Evolutionary conservation across 306 rosid species (phyloP), one percentile per base, ranked within the genome.

Genomic region (Psophocarpus tetragonolobus): DNA sequence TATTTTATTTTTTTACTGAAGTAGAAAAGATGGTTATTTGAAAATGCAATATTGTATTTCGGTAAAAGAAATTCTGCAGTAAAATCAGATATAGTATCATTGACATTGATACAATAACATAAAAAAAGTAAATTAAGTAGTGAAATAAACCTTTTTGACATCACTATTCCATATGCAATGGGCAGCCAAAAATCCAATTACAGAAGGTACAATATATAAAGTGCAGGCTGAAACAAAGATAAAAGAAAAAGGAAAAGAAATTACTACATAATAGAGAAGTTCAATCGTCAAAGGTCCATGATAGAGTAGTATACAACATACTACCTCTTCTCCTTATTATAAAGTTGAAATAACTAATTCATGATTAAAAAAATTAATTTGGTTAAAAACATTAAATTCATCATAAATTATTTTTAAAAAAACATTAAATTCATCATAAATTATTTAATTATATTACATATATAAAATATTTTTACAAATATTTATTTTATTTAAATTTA

Each of bases 141-240:
- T 8, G 14, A 62, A 70, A 89, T 88, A 77, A 71, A 93, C 97
- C 91, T 81, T 91, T 85, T 91, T 93, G 76, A 89, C 90, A 42
- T 93, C 97, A 1, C 86, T 93, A 75, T 93, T 93, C 91, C 95
- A 93, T 62, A 88, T 18, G 79, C 91, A 87, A 48, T 93, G 97
- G 73, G 80, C 85, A 64, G 92, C 95, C 90, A 93, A 79, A 84
- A 87, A 91, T 80, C 98, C 98, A 76, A 91, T 83, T 48, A 91
- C 97, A 65, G 88, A 71, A 38, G 97, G 97, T 41, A 93, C 98
- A 80, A 93, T 89, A 82, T 91, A 89, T 73, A 93, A 72, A 91
- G 91, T 1, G 97, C 98, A 42, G 93, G 97, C 97, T 93, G 93
- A 73, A 88, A 54, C 70, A 85, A 48, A 12, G 24, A 74, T 21